A percentile compares a stretch with the other conserved stretches of the same genome.
Evolutionary conservation across 2,329 filamentous ascomycete genomes (phyloP).

Genomic region (Xylaria sp.): DNA sequence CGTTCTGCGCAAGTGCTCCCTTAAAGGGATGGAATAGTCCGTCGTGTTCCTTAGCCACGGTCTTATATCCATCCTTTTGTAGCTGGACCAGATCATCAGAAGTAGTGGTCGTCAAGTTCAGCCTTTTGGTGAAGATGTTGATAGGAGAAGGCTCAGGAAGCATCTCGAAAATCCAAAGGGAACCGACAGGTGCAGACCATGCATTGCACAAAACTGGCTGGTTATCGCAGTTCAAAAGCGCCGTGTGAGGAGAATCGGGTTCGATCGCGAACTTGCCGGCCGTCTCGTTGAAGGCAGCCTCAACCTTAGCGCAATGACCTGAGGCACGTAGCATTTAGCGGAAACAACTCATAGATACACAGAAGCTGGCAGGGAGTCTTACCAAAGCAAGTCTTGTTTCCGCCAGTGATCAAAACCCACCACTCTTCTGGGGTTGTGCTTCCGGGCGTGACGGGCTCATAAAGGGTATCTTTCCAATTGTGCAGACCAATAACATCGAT

Average conservation of each 20-base stretch:
- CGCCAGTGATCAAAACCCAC: slow-evolving; percentile 78
- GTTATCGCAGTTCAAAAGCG: slow-evolving; percentile 76
- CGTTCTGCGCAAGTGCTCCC: slow-evolving; percentile 70
- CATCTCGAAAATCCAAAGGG: slow-evolving; percentile 74
- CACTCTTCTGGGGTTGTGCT: slow-evolving; percentile 76
- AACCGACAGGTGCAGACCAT: slow-evolving; percentile 73
- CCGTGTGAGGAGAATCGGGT: slow-evolving; percentile 73
- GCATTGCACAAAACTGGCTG: slow-evolving; percentile 79
- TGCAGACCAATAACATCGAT: slow-evolving; percentile 70
- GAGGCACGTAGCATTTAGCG: slow-evolving; percentile 27
- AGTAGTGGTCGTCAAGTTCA: slow-evolving; percentile 77
- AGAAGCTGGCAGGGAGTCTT: slow-evolving; percentile 42
- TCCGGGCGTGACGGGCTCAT: slow-evolving; percentile 66
- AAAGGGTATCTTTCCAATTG: slow-evolving; percentile 77
- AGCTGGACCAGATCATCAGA: slow-evolving; percentile 70
- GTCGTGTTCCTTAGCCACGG: slow-evolving; percentile 59
- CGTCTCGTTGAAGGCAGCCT: slow-evolving; percentile 74
- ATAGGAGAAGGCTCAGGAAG: slow-evolving; percentile 71
- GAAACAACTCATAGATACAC: background rate
- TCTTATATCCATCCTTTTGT: slow-evolving; percentile 61
- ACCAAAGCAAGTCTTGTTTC: slow-evolving; percentile 82
- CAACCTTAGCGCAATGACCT: slow-evolving; percentile 72
- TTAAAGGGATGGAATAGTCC: slow-evolving; percentile 82
- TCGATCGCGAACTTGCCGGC: slow-evolving; percentile 70
- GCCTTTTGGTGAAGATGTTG: slow-evolving; percentile 70